Percentiles rank a stretch among this genome's conserved stretches.
Evolutionary conservation across 306 rosid species (phyloP).

Genomic region (Cucumis melo): DNA sequence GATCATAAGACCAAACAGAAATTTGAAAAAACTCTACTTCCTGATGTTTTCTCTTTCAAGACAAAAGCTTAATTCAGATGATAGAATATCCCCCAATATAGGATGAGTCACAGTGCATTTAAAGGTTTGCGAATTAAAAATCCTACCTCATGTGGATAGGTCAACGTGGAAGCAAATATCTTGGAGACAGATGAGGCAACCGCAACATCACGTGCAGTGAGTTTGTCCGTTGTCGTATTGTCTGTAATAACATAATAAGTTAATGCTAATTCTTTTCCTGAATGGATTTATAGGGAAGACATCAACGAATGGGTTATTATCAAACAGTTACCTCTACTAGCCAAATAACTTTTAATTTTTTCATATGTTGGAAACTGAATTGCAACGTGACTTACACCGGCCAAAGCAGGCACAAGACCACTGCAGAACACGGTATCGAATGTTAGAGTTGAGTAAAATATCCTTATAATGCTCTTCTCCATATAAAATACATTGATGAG

Average conservation of each 20-base stretch:
- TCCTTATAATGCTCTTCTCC: neutral
- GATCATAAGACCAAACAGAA: neutral
- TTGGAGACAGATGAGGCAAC: constrained; percentile 78
- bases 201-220: constrained; percentile 69
- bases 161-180: constrained; percentile 77
- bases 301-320: constrained; percentile 1
- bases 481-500: constrained; percentile 2
- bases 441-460: constrained; percentile 6
- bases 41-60: neutral
- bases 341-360: constrained; percentile 54
- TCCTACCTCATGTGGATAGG: constrained; percentile 79
- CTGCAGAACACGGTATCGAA: constrained; percentile 22
- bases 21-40: neutral
- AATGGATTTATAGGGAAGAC: neutral
- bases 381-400: constrained; percentile 84
- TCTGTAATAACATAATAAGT: constrained; percentile 22
- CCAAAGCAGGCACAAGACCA: constrained; percentile 88
- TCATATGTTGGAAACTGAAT: constrained; percentile 80
- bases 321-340: constrained; percentile 40
- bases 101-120: neutral
- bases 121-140: neutral
- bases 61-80: neutral
- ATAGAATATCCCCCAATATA: neutral
- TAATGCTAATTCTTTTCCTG: neutral
- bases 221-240: constrained; percentile 49